phyloP scores from a whole-genome alignment of 192 early-diverging fungal species.

The Phlyctochytrium planicorne region DNA sequence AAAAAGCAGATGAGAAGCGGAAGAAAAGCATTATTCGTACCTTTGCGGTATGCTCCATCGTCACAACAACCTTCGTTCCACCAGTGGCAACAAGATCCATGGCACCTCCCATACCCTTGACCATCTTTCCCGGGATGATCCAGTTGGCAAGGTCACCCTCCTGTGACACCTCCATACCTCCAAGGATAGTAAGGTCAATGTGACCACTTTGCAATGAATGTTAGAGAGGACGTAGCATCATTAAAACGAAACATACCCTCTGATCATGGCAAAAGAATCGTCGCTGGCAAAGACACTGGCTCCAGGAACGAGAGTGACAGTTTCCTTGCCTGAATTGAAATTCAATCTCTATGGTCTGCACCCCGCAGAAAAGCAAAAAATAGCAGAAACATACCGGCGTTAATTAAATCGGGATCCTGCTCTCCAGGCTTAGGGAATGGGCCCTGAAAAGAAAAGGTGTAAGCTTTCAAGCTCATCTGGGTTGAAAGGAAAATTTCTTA shows the following conservation, averaged over 20 bases:
- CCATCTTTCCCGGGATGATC: conserved; percentile 83
- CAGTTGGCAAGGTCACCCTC: conserved; percentile 80
- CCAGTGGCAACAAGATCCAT: conserved; percentile 76
- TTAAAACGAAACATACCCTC: conserved; percentile 35
- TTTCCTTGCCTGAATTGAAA: conserved; percentile 69
- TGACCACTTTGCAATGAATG: conserved; percentile 46
- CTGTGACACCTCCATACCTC: conserved; percentile 75
- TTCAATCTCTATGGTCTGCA: too few relatives aligned
- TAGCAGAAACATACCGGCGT: conserved; percentile 48
- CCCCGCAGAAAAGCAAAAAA: not conserved
- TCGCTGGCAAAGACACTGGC: conserved; percentile 71
- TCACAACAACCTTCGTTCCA: conserved; percentile 72
- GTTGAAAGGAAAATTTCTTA: conserved; percentile 5
- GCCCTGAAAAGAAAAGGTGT: conserved; percentile 11
- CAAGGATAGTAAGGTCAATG: conserved; percentile 73
- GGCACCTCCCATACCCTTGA: conserved; percentile 83
- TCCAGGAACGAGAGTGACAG: conserved; percentile 68
- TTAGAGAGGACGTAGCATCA: not conserved
- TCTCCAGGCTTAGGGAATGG: conserved; percentile 72
- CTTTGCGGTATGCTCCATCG: conserved; percentile 61
- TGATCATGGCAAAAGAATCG: conserved; percentile 79
- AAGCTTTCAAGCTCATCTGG: too few relatives aligned
- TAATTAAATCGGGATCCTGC: conserved; percentile 77
- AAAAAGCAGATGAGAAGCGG: too few relatives aligned
- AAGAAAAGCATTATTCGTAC: not conserved